Conservation (phyloP, 2,329 filamentous ascomycete genomes). For the Aureobasidium sp. region DNA sequence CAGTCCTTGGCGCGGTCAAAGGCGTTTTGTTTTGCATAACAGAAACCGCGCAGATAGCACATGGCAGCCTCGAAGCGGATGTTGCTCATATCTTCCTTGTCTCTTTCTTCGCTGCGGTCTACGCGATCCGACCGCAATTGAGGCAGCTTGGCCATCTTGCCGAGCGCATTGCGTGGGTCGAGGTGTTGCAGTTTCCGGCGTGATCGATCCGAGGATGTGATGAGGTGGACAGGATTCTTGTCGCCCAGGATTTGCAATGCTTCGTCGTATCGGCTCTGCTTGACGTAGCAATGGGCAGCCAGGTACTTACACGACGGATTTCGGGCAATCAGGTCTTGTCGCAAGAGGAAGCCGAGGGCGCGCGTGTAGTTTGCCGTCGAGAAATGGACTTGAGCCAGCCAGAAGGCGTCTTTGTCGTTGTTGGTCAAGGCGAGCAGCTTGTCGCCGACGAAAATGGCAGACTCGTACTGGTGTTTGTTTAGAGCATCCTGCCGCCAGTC, state of each 20-base stretch:
- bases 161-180: constrained; percentile 46
- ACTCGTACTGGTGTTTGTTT: constrained; percentile 93
- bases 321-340: constrained; percentile 72
- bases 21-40: constrained; percentile 93
- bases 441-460: constrained; percentile 94
- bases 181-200: constrained; percentile 66
- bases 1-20: constrained; percentile 97
- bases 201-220: constrained; percentile 58
- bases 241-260: constrained; percentile 82
- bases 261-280: constrained; percentile 83
- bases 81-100: constrained; percentile 64
- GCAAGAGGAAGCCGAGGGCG: constrained; percentile 76
- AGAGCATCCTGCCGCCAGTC: constrained; percentile 93
- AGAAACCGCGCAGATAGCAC: constrained; percentile 90
- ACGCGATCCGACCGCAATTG: constrained; percentile 42
- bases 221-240: constrained; percentile 85
- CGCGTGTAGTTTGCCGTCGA: constrained; percentile 90
- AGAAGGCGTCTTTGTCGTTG: constrained; percentile 89
- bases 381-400: constrained; percentile 97
- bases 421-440: constrained; percentile 91
- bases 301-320: constrained; percentile 89
- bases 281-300: constrained; percentile 88
- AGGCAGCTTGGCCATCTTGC: constrained; percentile 32
- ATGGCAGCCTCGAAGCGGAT: constrained; percentile 91
- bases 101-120: constrained; percentile 55